A percentile compares a stretch with the other conserved stretches of the same genome.
Conservation (phyloP, 805 yeast species). For the Candida dajiaensis region DNA sequence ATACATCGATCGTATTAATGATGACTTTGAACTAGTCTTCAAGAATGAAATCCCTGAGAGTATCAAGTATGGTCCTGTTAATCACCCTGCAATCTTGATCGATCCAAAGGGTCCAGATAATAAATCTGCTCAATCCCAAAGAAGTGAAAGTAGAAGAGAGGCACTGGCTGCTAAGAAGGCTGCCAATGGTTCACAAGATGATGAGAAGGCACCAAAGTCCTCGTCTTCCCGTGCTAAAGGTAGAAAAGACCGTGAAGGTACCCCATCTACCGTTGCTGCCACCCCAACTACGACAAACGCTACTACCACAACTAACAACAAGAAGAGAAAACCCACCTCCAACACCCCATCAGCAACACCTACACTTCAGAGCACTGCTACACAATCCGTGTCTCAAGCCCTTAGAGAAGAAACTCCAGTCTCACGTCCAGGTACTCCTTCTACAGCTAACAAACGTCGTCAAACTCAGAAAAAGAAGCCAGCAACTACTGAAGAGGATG, state of each 20-base stretch:
- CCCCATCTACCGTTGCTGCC: conserved; percentile 19
- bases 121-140: conserved; percentile 63
- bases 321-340: conserved; percentile 20
- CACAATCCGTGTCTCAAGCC: conserved; percentile 1
- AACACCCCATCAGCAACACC: conserved; percentile 4
- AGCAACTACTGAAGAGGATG: not conserved
- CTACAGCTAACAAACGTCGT: conserved; percentile 9
- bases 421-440: conserved; percentile 11
- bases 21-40: conserved; percentile 71
- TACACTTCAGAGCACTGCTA: conserved; percentile 3
- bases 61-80: conserved; percentile 69
- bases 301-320: conserved; percentile 6
- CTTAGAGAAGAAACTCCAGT: conserved; percentile 2
- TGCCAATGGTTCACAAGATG: conserved; percentile 26
- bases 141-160: conserved; percentile 84
- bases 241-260: conserved; percentile 19
- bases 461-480: conserved; percentile 9
- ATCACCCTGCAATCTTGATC: conserved; percentile 86
- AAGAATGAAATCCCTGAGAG: conserved; percentile 77
- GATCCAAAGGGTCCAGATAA: conserved; percentile 46
- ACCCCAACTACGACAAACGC: conserved; percentile 7
- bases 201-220: conserved; percentile 5
- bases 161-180: conserved; percentile 88
- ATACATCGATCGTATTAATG: conserved; percentile 67
- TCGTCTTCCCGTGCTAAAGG: conserved; percentile 7